A percentile compares a stretch with the other conserved stretches of the same genome.
phyloP scores from a whole-genome alignment of 306 rosid species.

The Fagus crenata region DNA sequence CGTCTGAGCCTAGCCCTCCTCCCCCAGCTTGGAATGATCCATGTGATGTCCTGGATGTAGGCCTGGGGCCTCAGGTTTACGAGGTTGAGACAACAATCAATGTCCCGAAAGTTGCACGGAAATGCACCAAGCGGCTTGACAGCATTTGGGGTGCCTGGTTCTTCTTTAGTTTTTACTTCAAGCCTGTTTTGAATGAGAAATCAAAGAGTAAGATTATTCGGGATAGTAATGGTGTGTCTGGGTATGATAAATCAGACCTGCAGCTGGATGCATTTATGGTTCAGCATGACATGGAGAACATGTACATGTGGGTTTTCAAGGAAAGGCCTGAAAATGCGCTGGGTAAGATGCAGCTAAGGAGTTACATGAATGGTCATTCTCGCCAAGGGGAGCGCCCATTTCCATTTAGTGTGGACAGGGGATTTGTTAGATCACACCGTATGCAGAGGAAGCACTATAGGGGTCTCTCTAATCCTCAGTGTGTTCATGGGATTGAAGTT shows the following conservation, averaged over 20 bases:
- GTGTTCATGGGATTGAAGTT: conserved; percentile 63
- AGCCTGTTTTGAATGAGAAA: conserved; percentile 55
- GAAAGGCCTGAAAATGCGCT: conserved; percentile 62
- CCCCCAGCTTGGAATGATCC: conserved; percentile 54
- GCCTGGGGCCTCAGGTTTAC: conserved; percentile 49
- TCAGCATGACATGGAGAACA: conserved; percentile 70
- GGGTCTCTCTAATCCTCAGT: conserved; percentile 65
- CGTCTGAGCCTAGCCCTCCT: conserved; percentile 57
- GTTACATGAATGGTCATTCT: conserved; percentile 70
- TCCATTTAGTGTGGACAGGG: conserved; percentile 59
- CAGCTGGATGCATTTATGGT: conserved; percentile 67
- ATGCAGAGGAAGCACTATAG: conserved; percentile 73
- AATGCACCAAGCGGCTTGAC: conserved; percentile 54
- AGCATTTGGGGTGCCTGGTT: conserved; percentile 69
- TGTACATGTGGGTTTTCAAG: conserved; percentile 78
- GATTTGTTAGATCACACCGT: conserved; percentile 64
- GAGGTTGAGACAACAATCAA: conserved; percentile 46
- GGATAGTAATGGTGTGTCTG: conserved; percentile 50
- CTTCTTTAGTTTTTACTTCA: conserved; percentile 60
- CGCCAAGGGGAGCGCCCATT: conserved; percentile 64
- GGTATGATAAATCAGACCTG: conserved; percentile 51
- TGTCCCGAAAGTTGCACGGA: conserved; percentile 50
- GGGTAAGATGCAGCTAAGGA: conserved; percentile 70
- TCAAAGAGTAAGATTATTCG: conserved; percentile 45
- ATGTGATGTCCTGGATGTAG: conserved; percentile 50